Evolutionary conservation across 202 grass and related monocot genomes (phyloP), one percentile per base, ranked within the genome.

Genomic region (Digitaria exilis): DNA sequence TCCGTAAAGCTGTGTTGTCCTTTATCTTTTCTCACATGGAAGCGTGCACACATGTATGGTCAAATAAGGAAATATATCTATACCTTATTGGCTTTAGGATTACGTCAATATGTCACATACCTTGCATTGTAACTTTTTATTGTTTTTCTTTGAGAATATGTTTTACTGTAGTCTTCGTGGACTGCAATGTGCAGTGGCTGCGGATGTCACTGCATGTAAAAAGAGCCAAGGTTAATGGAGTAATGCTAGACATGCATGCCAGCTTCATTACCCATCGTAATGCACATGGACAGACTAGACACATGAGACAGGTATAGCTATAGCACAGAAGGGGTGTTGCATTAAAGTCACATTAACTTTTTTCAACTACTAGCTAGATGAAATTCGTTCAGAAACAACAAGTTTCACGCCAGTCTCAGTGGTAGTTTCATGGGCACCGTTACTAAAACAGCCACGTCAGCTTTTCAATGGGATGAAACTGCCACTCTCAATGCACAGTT

Each of bases 11-110:
- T 52, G n/a, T n/a, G 5, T 30, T 6, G 32, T 28, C n/a, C 77
- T 68, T 80, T 52, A 77, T 79, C 48, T 54, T n/a, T n/a, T 75
- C 22, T 28, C 45, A 64, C 81, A 80, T 83, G 69, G 58, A 65
- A 74, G 60, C 58, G 43, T 83, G 45, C 80, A 65, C 60, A 65
- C 58, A 65, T 65, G 42, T 61, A 30, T 77, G 26, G 39, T 68
- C 77, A 67, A 80, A 80, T 67, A 16, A 67, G 62, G 77, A 67
- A 80, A 67, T 55, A 18, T 54, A 54, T 67, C 1, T 7, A 4
- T 66, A 68, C n/a, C 46, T 54, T 50, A 54, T 29, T 41, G 62
- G 22, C 30, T 35, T 30, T 51, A 67, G 22, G 34, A 39, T 52
- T 26, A 26, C 54, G 44, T 79, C 31, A 24, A 25, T n/a, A n/a